These are phyloP conservation scores for Fusarium sp. DNA, from an alignment of 2,329 filamentous ascomycete species.

Conservation along the genomic window DNA sequence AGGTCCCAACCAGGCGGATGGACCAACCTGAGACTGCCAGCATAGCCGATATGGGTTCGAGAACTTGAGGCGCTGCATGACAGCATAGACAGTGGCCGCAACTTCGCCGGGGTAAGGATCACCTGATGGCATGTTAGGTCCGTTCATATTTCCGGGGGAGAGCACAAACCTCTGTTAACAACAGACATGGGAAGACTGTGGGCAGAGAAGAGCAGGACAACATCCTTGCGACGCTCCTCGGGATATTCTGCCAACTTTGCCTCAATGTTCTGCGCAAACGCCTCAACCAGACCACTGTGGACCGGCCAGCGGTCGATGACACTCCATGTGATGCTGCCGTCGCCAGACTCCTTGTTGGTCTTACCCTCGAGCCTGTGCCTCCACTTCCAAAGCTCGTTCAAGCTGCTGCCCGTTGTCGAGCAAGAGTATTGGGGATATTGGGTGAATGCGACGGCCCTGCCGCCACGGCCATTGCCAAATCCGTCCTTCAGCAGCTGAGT, in stretches of 20 bases:
- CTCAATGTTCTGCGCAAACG: slow-evolving; percentile 93
- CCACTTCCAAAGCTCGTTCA: slow-evolving; percentile 99
- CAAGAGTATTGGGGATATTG: slow-evolving; percentile 99
- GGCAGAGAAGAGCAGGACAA: slow-evolving; percentile 91
- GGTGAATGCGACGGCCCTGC: slow-evolving; percentile 94
- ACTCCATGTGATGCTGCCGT: slow-evolving; percentile 90
- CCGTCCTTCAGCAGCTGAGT: slow-evolving; percentile 84
- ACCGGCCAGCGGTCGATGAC: slow-evolving; percentile 98
- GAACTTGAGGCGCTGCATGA: slow-evolving; percentile 92
- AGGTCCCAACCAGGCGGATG: slow-evolving; percentile 93
- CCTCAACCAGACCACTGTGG: slow-evolving; percentile 90
- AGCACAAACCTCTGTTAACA: slow-evolving; percentile 81
- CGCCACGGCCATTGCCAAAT: slow-evolving; percentile 90
- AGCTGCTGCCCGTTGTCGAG: slow-evolving; percentile 93
- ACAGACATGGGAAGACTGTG: slow-evolving; percentile 98
- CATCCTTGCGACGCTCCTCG: slow-evolving; percentile 80
- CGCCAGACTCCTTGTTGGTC: slow-evolving; percentile 61
- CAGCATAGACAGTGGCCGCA: slow-evolving; percentile 92
- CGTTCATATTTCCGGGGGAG: not conserved
- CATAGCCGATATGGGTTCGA: slow-evolving; percentile 92
- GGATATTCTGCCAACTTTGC: slow-evolving; percentile 87
- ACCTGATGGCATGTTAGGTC: slow-evolving; percentile 62
- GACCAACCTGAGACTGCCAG: slow-evolving; percentile 98
- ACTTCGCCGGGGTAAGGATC: slow-evolving; percentile 97
- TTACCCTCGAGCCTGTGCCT: slow-evolving; percentile 88